phyloP scores from a whole-genome alignment of 306 rosid genomes.

The Biancaea sappan region DNA sequence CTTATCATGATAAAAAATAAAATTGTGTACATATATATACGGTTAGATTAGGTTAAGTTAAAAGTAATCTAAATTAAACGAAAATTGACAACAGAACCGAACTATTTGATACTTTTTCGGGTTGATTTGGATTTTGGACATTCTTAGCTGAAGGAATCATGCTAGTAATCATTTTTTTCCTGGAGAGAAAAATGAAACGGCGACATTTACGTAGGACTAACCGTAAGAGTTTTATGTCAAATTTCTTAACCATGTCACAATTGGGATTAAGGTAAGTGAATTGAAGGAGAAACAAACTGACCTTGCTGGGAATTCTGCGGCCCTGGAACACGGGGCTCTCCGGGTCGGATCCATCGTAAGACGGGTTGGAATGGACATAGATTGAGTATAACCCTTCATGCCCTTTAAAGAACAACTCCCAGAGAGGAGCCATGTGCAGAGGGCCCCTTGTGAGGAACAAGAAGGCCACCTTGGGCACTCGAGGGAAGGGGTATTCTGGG shows the following conservation, averaged over 20 bases:
- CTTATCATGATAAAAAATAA: too few relatives aligned
- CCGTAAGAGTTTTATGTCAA: background rate
- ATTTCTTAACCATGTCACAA: background rate
- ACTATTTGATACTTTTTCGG: too few relatives aligned
- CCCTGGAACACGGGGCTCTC: conserved; percentile 59
- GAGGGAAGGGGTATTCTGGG: conserved; percentile 43
- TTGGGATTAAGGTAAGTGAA: conserved; percentile 16
- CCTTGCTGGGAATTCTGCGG: conserved; percentile 82
- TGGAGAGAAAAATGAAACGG: too few relatives aligned
- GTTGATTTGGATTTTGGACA: too few relatives aligned
- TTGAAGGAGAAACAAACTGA: conserved; percentile 41
- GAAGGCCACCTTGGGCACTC: conserved; percentile 78
- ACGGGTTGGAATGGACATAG: conserved; percentile 77
- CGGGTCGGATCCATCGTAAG: conserved; percentile 53
- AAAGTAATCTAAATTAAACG: too few relatives aligned
- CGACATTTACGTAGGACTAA: background rate
- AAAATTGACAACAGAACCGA: too few relatives aligned
- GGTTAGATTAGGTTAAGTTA: too few relatives aligned
- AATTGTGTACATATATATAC: too few relatives aligned
- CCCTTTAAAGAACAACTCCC: conserved; percentile 76
- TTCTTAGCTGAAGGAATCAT: too few relatives aligned
- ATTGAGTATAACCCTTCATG: conserved; percentile 64
- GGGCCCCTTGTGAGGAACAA: conserved; percentile 72
- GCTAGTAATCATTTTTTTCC: too few relatives aligned
- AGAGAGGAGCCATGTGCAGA: conserved; percentile 61